phyloP scores from a whole-genome alignment of 257 asterid genomes.

The Linderniella brevidens region DNA sequence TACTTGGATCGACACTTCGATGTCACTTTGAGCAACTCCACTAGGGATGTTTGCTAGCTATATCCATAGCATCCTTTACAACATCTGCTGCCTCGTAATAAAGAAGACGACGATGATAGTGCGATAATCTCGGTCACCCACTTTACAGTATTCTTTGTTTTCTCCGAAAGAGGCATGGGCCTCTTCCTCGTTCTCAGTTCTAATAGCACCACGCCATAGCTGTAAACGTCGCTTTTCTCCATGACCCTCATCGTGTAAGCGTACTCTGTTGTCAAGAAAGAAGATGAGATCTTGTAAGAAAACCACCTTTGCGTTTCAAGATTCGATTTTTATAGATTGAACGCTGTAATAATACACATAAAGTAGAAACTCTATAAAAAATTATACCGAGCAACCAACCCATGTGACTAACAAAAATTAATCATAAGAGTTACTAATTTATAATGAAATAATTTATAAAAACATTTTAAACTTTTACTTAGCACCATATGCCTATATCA shows the following conservation, averaged over 20 bases:
- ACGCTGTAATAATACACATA: too few relatives aligned
- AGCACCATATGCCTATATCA: too few relatives aligned
- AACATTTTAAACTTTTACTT: too few relatives aligned
- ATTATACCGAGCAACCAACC: too few relatives aligned
- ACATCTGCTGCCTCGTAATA: conserved; percentile 10
- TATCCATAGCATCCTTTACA: background rate
- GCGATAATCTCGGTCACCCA: conserved; percentile 43
- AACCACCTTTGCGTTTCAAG: background rate
- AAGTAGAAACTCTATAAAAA: too few relatives aligned
- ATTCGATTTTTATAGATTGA: too few relatives aligned
- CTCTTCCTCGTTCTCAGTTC: conserved; percentile 44
- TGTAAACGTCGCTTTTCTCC: conserved; percentile 66
- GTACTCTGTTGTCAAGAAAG: conserved; percentile 28
- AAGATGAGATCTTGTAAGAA: background rate
- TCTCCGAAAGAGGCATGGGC: conserved; percentile 38
- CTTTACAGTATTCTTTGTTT: conserved; percentile 37
- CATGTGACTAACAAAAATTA: too few relatives aligned
- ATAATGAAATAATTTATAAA: too few relatives aligned
- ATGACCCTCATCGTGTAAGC: conserved; percentile 48
- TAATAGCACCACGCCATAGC: conserved; percentile 55
- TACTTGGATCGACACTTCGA: conserved; percentile 13
- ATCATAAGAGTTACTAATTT: too few relatives aligned
- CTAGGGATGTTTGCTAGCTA: conserved; percentile 23
- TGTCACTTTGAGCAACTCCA: conserved; percentile 33
- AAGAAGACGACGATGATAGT: conserved; percentile 9